These are phyloP conservation scores for Fraxinus anomala DNA, from an alignment of 257 asterid species.

Conservation along the genomic window DNA sequence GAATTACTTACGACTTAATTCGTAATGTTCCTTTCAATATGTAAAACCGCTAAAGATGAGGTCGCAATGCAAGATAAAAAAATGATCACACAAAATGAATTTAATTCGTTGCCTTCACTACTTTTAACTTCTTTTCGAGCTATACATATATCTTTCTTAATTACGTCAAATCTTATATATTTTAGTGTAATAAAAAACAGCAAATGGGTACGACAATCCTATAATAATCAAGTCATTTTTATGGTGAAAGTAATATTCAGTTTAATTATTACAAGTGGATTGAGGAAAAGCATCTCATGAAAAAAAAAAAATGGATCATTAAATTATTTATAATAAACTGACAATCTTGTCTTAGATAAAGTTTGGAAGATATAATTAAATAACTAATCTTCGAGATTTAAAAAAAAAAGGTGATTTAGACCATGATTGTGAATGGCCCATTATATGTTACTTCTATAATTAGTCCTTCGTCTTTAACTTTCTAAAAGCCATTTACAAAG, in stretches of 20 bases:
- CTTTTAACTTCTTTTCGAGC: too few relatives aligned
- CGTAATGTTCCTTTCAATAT: too few relatives aligned
- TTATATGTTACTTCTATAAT: background rate
- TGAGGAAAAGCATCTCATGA: background rate
- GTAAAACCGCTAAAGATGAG: too few relatives aligned
- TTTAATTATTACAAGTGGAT: conserved; percentile 36
- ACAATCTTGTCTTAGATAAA: background rate
- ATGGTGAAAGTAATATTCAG: conserved; percentile 31
- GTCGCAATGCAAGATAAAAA: too few relatives aligned
- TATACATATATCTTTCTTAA: too few relatives aligned
- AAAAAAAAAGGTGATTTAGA: background rate
- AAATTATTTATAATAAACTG: background rate
- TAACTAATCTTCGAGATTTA: conserved; percentile 28
- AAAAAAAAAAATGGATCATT: background rate
- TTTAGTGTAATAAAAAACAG: too few relatives aligned
- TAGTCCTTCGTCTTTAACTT: background rate
- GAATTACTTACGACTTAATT: too few relatives aligned
- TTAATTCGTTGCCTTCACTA: too few relatives aligned
- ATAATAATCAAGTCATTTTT: too few relatives aligned
- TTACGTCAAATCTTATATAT: too few relatives aligned
- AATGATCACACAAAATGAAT: too few relatives aligned
- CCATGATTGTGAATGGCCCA: conserved; percentile 32
- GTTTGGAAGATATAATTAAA: conserved; percentile 33
- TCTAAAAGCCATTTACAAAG: background rate
- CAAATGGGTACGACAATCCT: too few relatives aligned